A percentile compares a stretch with the other conserved stretches of the same genome.
Conservation (phyloP, 805 yeast genomes). For the Ogataea angusta region DNA sequence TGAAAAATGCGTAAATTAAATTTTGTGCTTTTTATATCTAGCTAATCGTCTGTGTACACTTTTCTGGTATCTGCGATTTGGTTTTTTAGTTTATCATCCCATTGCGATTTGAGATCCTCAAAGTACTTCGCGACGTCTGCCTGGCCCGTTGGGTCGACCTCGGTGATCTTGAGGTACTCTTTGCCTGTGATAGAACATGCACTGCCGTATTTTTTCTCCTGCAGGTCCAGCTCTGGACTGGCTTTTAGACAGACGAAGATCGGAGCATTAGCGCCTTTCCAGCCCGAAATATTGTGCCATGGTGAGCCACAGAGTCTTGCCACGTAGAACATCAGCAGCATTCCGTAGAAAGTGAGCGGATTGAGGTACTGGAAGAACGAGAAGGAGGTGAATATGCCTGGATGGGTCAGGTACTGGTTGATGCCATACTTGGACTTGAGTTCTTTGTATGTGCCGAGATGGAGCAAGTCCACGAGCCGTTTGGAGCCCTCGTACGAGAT, state of each 20-base stretch:
- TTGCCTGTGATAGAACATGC: constrained; percentile 62
- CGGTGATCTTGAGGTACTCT: constrained; percentile 55
- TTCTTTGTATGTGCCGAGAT: constrained; percentile 60
- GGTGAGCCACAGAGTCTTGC: constrained; percentile 82
- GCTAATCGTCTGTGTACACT: constrained; percentile 11
- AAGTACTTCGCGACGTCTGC: constrained; percentile 66
- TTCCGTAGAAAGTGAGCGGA: constrained; percentile 76
- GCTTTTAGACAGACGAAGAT: constrained; percentile 59
- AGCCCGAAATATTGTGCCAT: constrained; percentile 86
- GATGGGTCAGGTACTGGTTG: constrained; percentile 78
- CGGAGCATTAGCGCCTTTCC: constrained; percentile 87
- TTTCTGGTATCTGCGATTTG: constrained; percentile 50
- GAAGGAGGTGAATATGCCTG: constrained; percentile 87
- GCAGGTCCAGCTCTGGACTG: constrained; percentile 40
- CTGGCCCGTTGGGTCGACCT: constrained; percentile 61
- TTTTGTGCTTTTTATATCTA: background rate
- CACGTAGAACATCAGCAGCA: constrained; percentile 77
- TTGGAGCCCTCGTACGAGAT: constrained; percentile 92
- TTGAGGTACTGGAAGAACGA: constrained; percentile 77
- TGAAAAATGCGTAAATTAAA: background rate
- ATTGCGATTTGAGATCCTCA: constrained; percentile 51
- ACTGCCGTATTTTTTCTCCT: constrained; percentile 66
- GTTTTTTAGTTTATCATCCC: constrained; percentile 73
- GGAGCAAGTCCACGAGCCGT: constrained; percentile 78
- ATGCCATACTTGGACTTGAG: constrained; percentile 51